Conservation (phyloP, 306 rosid species). For the Styphnolobium japonicum region DNA sequence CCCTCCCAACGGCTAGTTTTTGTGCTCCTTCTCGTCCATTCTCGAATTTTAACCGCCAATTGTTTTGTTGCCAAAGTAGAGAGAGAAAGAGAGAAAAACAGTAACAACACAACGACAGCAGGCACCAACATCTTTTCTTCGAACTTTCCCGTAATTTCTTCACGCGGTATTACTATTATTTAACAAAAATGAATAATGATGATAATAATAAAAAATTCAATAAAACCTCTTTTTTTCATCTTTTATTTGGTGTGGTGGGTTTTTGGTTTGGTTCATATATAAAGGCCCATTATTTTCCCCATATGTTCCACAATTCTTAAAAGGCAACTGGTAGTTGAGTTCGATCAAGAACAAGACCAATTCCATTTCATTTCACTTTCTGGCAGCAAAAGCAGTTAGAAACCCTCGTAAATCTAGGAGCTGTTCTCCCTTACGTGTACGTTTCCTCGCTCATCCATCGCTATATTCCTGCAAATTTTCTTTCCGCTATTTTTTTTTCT, state of each 20-base stretch:
- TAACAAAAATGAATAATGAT: background rate
- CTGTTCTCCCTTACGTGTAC: background rate
- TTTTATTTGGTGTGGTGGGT: background rate
- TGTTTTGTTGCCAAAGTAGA: background rate
- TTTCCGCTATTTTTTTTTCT: background rate
- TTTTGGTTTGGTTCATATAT: background rate
- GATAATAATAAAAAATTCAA: background rate
- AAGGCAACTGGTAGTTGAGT: background rate
- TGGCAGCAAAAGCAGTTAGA: background rate
- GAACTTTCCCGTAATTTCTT: conserved; percentile 60
- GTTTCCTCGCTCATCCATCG: background rate
- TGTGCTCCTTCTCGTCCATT: background rate
- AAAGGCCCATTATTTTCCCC: background rate
- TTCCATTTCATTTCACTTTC: background rate
- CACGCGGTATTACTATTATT: conserved; percentile 28
- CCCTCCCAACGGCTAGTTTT: conserved; percentile 73
- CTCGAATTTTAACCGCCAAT: conserved; percentile 58
- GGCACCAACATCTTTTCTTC: background rate
- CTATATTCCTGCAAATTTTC: background rate
- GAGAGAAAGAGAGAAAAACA: background rate
- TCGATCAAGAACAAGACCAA: background rate
- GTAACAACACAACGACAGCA: background rate
- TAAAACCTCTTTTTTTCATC: background rate
- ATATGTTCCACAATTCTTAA: background rate
- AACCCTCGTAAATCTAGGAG: background rate